Percentiles rank a stretch among this genome's conserved stretches.
Evolutionary conservation across 2,329 filamentous ascomycete species (phyloP).

Genomic region (Colletotrichum sublineola): DNA sequence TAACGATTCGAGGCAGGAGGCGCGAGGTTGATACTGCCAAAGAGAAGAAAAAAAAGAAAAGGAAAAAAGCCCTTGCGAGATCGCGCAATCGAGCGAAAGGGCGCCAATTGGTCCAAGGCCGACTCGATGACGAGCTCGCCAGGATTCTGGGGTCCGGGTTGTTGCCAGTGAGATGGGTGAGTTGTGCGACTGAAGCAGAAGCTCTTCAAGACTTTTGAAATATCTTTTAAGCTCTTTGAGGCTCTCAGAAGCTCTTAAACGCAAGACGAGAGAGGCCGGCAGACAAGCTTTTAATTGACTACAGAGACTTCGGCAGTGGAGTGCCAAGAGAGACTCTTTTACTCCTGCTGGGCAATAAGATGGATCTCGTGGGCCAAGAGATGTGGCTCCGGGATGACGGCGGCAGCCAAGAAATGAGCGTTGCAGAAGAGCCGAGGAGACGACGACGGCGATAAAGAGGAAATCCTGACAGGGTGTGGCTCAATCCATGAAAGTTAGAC

Average conservation of each 20-base stretch:
- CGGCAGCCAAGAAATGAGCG: slow-evolving; percentile 34
- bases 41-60: not conserved
- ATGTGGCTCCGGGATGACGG: slow-evolving; percentile 41
- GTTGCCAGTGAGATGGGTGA: slow-evolving; percentile 5
- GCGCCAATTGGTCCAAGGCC: slow-evolving; percentile 27
- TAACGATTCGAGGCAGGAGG: slow-evolving; percentile 35
- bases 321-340: slow-evolving; percentile 40
- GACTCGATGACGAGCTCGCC: slow-evolving; percentile 21
- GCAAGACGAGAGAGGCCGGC: not conserved
- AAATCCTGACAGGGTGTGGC: slow-evolving; percentile 34
- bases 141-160: slow-evolving; percentile 4
- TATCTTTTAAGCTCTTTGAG: slow-evolving; percentile 18
- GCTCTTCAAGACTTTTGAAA: slow-evolving; percentile 29
- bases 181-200: slow-evolving; percentile 25
- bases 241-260: slow-evolving; percentile 22
- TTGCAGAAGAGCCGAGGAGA: slow-evolving; percentile 38
- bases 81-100: slow-evolving; percentile 38
- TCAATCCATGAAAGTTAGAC: slow-evolving; percentile 12
- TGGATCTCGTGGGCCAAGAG: slow-evolving; percentile 41
- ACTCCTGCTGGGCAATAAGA: slow-evolving; percentile 34
- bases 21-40: slow-evolving; percentile 30
- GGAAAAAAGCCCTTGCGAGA: slow-evolving; percentile 29
- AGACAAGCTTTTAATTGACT: slow-evolving; percentile 35
- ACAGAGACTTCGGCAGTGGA: slow-evolving; percentile 38
- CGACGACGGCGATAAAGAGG: slow-evolving; percentile 16